Percentiles rank a stretch among this genome's conserved stretches.
phyloP scores from a whole-genome alignment of 352 stramenopile species.

The Albugo candida region DNA sequence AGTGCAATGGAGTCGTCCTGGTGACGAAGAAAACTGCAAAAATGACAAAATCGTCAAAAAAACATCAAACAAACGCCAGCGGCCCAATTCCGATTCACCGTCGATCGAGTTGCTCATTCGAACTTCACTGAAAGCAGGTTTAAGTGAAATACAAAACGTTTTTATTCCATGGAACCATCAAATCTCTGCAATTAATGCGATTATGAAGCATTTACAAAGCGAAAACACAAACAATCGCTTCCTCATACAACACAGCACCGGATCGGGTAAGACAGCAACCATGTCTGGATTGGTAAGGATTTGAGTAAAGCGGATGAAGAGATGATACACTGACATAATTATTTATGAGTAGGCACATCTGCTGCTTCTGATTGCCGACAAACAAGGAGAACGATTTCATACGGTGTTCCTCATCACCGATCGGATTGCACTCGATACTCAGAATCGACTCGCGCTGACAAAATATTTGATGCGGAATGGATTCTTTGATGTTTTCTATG shows the following conservation, averaged over 20 bases:
- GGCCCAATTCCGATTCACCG: neutral
- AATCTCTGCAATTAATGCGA: slow-evolving; percentile 27
- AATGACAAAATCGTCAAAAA: slow-evolving; percentile 1
- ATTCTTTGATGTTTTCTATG: slow-evolving; percentile 44
- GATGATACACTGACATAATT: neutral
- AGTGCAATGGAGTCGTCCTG: slow-evolving; percentile 41
- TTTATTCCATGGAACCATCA: slow-evolving; percentile 35
- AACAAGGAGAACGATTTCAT: slow-evolving; percentile 25
- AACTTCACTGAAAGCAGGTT: no score
- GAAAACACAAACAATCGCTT: neutral
- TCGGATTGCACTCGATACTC: slow-evolving; percentile 66
- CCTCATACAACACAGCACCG: slow-evolving; percentile 59
- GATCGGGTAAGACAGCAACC: slow-evolving; percentile 61
- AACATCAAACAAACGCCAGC: slow-evolving; percentile 7
- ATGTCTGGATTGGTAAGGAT: slow-evolving; percentile 33
- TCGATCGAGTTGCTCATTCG: no score
- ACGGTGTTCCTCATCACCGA: slow-evolving; percentile 61
- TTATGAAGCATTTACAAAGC: slow-evolving; percentile 23
- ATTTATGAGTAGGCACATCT: slow-evolving; percentile 24
- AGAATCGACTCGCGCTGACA: slow-evolving; percentile 53
- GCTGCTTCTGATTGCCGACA: slow-evolving; percentile 34
- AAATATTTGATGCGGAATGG: slow-evolving; percentile 50
- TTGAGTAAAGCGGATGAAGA: neutral
- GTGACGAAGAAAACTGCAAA: neutral
- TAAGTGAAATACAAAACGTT: no score